Base-by-base conservation (phyloP, 2,329 filamentous ascomycete genomes). In the Byssoonygena ceratinophila region DNA sequence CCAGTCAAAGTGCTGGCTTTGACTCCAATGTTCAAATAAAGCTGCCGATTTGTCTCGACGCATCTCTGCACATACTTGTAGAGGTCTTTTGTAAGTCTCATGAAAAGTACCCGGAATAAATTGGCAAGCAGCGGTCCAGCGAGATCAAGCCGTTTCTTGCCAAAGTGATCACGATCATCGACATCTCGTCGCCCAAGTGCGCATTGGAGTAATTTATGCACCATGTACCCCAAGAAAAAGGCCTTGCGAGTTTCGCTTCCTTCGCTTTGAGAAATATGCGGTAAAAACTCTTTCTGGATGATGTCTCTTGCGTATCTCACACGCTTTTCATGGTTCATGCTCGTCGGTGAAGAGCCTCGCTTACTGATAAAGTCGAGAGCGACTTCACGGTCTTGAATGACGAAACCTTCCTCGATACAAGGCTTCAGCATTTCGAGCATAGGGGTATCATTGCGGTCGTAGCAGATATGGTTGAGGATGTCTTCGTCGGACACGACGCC, bases 151-250 rank as follows among this genome's bases (percentile, higher is more conserved):
- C 92, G 85, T 78, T 98, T 98, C 79, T 97, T 97, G 63, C 92
- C 92, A 64, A 98, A 96, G 69, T 98, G 94, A 75, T 98, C 92
- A 74, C 92, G 87, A 65, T 98, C 92, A 64, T 98, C 92, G 23
- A 89, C 88, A 66, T 97, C 92, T 57, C 89, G 85, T 56, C 92
- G 84, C 48, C 92, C 94, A 45, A 98, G 78, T 51, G 90, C 87
- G 66, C 90, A 95, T 69, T 96, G 91, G 22, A 97, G 77, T 61
- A 98, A 79, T 66, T 92, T 86, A 71, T 98, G 91, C 44, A 97
- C 87, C 91, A 98, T 98, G 71, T 98, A 98, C 20, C 94, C 92
- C 46, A 98, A 75, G 77, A 97, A 98, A 72, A 95, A 98, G 1
- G 94, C 92, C 68, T 98, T 98, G 54, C 88, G 78, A 1, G 91